phyloP scores from a whole-genome alignment of 176 grass and related monocot genomes.

The Zoysia japonica region DNA sequence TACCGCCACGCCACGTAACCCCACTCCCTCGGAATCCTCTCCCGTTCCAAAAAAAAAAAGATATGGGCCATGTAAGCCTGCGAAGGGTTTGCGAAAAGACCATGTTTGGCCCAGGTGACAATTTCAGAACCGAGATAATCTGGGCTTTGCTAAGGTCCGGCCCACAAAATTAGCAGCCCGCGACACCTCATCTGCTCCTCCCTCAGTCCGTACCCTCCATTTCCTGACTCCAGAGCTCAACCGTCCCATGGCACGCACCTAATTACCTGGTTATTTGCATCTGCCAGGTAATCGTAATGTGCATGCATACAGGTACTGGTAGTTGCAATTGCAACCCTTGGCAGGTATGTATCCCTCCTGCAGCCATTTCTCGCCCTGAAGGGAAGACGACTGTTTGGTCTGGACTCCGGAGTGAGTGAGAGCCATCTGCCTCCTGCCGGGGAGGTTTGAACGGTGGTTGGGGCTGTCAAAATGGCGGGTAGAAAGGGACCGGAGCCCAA shows the following conservation, averaged over 20 bases:
- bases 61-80: too few species aligned
- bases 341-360: neutral
- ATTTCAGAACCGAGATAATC: neutral
- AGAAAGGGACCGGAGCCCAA: neutral
- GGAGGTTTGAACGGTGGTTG: conserved; percentile 41
- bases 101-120: too few species aligned
- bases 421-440: neutral
- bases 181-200: neutral
- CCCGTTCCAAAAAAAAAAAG: neutral
- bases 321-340: neutral
- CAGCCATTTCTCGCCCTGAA: neutral
- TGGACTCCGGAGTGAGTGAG: conserved; percentile 25
- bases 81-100: too few species aligned
- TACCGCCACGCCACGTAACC: neutral
- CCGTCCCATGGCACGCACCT: neutral
- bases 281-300: neutral
- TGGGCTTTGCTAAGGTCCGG: neutral
- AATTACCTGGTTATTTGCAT: neutral
- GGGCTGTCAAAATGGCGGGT: conserved; percentile 18
- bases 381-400: conserved; percentile 30
- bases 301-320: neutral
- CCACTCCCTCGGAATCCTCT: too few species aligned
- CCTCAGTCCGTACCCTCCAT: neutral
- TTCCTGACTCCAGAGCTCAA: neutral
- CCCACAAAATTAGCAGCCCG: neutral